Conservation (phyloP, 805 yeast genomes). For the Komagataella kurtzmanii region DNA sequence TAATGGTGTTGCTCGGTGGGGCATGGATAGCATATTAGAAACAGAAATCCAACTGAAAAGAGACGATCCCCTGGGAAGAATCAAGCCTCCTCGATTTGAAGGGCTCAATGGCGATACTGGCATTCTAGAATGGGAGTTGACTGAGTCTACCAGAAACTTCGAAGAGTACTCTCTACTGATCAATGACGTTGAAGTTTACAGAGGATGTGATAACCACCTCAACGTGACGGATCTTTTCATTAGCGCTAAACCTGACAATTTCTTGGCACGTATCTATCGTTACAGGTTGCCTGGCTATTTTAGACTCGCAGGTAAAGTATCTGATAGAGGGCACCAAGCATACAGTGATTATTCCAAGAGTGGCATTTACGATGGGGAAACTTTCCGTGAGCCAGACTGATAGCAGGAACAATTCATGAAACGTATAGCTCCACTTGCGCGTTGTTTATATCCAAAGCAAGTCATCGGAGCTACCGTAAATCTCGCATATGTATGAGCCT, state of each 20-base stretch:
- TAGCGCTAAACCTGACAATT: neutral
- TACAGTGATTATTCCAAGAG: neutral
- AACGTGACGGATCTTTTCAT: constrained; percentile 15
- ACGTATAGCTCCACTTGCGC: no score
- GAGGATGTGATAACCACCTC: constrained; percentile 36
- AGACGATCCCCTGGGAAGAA: constrained; percentile 53
- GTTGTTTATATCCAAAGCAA: no score
- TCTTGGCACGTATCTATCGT: neutral
- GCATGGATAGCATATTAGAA: constrained; percentile 79
- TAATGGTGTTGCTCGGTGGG: constrained; percentile 89
- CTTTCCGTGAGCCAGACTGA: neutral
- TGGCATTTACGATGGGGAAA: neutral
- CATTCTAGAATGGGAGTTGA: constrained; percentile 22
- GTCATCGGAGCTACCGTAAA: no score
- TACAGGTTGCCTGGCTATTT: neutral
- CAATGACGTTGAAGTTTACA: constrained; percentile 68
- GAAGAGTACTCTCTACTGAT: constrained; percentile 52
- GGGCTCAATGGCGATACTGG: constrained; percentile 19
- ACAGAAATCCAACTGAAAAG: constrained; percentile 54
- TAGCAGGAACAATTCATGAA: neutral
- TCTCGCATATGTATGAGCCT: no score
- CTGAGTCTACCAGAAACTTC: constrained; percentile 12
- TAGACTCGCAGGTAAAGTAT: neutral
- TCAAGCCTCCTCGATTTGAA: constrained; percentile 35
- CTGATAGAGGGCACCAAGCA: neutral